Base-by-base conservation (phyloP, 2,329 filamentous ascomycete genomes). In the Calonectria pauciramosa region DNA sequence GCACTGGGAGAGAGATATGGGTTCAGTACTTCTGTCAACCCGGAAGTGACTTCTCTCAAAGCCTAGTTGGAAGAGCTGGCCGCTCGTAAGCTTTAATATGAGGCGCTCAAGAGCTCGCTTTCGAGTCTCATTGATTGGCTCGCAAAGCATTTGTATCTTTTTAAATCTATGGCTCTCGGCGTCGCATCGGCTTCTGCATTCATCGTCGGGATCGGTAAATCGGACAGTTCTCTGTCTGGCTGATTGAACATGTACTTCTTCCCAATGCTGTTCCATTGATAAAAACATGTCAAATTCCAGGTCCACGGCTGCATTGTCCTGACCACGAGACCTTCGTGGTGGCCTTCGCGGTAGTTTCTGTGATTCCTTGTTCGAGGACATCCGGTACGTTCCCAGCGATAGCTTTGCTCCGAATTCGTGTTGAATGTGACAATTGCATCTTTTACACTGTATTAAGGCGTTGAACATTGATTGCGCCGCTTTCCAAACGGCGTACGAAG, bases 281-380 rank as follows among this genome's bases (percentile, higher is more conserved):
- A 76, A 34, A 14, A 76, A 74, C 72, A 76, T 75, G 26, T 76
- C 65, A 0, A 76, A 32, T 0, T 69, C 72, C 11, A 72, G 20
- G 23, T 67, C 66, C 23, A 66, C 63, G 4, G 28, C n/a, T n/a
- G 20, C 20, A 8, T 8, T 32, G 8, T 32, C 30, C 6, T 30
- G 30, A 16, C n/a, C 52, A 26, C 11, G 9, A 10, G 8, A 3
- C 4, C 5, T 26, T 26, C 47, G 47, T 6, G 7, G 3, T 26
- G 11, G 47, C n/a, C n/a, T 26, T 51, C n/a, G 47, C 7, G 20
- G 11, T 20, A 10, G 4, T 23, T 10, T 23, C 11, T 11, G 4
- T 23, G 20, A 7, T 11, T 69, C 9, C 23, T 70, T 73, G 11
- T 72, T 67, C 3, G 28, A 3, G 14, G 0, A 72, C 72, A 1